Conservation (phyloP, 768 basidiomycete species). For the Mycena rebaudengoi region DNA sequence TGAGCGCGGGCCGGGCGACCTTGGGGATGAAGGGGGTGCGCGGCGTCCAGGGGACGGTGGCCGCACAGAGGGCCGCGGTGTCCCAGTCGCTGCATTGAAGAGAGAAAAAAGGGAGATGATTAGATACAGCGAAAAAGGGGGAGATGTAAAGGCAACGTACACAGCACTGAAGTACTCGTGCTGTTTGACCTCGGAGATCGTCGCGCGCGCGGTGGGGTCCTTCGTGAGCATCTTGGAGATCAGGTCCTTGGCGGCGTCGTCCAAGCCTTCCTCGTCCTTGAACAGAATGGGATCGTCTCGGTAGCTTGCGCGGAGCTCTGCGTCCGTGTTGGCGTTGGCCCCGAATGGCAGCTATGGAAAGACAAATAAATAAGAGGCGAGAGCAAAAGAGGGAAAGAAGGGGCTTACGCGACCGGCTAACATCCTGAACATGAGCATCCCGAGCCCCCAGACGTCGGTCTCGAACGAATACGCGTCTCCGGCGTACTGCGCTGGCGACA, state of each 20-base stretch:
- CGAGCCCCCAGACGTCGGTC: constrained; percentile 79
- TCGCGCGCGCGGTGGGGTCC: background rate
- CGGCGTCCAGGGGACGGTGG: too few species aligned
- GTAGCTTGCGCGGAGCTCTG: background rate
- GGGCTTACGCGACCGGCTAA: constrained; percentile 57
- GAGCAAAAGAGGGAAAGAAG: background rate
- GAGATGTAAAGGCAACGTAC: too few species aligned
- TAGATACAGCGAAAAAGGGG: too few species aligned
- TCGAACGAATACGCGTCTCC: constrained; percentile 29
- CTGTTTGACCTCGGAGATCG: background rate
- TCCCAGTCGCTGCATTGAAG: too few species aligned
- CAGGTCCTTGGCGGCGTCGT: background rate
- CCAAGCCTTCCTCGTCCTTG: background rate
- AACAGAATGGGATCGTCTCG: background rate
- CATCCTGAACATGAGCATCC: constrained; percentile 73
- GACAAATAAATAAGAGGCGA: background rate
- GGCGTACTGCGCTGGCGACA: constrained; percentile 28
- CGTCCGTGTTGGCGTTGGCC: background rate
- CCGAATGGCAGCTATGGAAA: background rate
- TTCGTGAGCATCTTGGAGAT: background rate
- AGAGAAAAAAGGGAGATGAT: too few species aligned
- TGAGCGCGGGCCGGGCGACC: too few species aligned
- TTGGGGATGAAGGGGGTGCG: too few species aligned
- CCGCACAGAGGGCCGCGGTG: too few species aligned
- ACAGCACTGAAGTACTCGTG: constrained; percentile 3